These are phyloP conservation scores for Botrytis aclada DNA, from an alignment of 2,329 filamentous ascomycete species.

Conservation along the genomic window DNA sequence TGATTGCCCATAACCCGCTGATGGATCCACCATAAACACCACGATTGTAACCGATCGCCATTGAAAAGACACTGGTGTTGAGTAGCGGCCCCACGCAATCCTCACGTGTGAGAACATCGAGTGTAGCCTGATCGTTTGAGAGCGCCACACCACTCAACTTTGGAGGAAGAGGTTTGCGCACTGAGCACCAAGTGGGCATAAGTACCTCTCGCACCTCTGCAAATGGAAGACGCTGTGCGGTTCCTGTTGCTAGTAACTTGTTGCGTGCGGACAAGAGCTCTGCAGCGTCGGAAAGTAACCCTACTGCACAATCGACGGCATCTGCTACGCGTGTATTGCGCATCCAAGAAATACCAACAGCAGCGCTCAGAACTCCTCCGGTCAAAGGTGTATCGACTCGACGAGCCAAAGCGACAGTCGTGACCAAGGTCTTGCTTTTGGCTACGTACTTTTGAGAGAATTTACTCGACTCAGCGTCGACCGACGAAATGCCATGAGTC, in stretches of 20 bases:
- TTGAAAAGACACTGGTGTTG: slow-evolving; percentile 1
- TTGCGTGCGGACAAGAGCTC: slow-evolving; percentile 6
- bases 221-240: neutral
- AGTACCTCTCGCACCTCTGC: neutral
- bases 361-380: neutral
- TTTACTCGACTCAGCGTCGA: neutral
- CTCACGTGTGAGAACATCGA: neutral
- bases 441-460: neutral
- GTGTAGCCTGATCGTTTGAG: neutral
- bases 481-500: neutral
- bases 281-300: neutral
- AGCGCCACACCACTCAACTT: slow-evolving; percentile 1
- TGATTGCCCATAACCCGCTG: neutral
- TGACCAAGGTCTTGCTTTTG: neutral
- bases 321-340: slow-evolving; percentile 11
- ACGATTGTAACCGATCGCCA: neutral
- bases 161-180: neutral
- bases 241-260: neutral
- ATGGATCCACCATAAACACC: slow-evolving; percentile 4
- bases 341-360: neutral
- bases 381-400: slow-evolving; percentile 1
- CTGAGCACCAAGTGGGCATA: neutral
- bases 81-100: neutral
- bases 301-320: slow-evolving; percentile 4
- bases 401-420: slow-evolving; percentile 2